Evolutionary conservation across 208 protist species (phyloP).

Genomic region (Leishmania guyanensis): DNA sequence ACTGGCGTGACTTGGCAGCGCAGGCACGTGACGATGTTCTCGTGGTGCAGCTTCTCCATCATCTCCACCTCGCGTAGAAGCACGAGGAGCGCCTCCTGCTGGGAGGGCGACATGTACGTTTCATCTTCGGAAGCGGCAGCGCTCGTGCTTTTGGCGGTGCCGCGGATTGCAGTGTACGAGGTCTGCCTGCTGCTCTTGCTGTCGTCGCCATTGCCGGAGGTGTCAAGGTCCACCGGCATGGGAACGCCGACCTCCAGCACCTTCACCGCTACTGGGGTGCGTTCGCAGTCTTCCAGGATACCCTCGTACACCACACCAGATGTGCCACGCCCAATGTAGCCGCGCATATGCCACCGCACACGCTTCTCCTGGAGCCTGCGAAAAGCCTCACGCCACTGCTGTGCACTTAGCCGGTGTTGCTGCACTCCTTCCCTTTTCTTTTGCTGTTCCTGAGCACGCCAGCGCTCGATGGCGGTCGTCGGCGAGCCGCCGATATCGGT

Average conservation of each 20-base stretch:
- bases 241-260: conserved; percentile 59
- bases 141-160: background rate
- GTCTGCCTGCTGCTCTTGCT: background rate
- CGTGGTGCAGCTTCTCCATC: conserved; percentile 77
- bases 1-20: conserved; percentile 73
- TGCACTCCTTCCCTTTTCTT: conserved; percentile 4
- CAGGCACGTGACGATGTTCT: conserved; percentile 83
- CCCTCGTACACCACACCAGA: conserved; percentile 51
- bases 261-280: conserved; percentile 84
- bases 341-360: conserved; percentile 32
- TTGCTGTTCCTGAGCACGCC: conserved; percentile 27
- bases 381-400: conserved; percentile 34
- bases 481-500: conserved; percentile 6
- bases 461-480: conserved; percentile 26
- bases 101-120: conserved; percentile 43
- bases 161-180: background rate
- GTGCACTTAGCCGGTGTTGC: conserved; percentile 1
- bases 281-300: conserved; percentile 36
- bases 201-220: background rate
- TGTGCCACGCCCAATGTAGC: conserved; percentile 44
- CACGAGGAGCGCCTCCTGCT: conserved; percentile 39
- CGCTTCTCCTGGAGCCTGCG: conserved; percentile 31
- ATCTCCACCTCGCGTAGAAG: conserved; percentile 78
- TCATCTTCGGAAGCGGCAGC: conserved; percentile 6
- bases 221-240: background rate